Percentiles rank a stretch among this genome's conserved stretches.
Evolutionary conservation across 805 yeast species (phyloP).

Genomic region (Hanseniaspora thailandica): DNA sequence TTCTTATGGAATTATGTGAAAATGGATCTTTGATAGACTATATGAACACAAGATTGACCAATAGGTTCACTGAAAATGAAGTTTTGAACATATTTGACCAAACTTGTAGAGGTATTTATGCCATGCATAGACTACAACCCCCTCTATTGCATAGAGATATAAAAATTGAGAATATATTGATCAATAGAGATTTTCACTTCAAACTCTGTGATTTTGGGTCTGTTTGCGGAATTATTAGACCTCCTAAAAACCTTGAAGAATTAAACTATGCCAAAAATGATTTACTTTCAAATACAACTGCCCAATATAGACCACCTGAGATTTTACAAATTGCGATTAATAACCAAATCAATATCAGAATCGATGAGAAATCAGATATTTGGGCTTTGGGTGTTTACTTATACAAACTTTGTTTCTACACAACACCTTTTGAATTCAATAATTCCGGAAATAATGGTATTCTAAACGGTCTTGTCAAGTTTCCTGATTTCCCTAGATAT

Average conservation of each 20-base stretch:
- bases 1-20: slow-evolving; percentile 70
- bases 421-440: slow-evolving; percentile 62
- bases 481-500: slow-evolving; percentile 46
- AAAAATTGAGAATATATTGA: slow-evolving; percentile 68
- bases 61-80: slow-evolving; percentile 57
- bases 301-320: slow-evolving; percentile 76
- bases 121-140: slow-evolving; percentile 63
- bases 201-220: slow-evolving; percentile 79
- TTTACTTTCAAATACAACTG: slow-evolving; percentile 67
- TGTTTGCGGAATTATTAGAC: slow-evolving; percentile 51
- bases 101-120: slow-evolving; percentile 59
- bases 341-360: slow-evolving; percentile 37
- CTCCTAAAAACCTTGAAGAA: slow-evolving; percentile 53
- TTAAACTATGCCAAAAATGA: slow-evolving; percentile 51
- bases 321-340: slow-evolving; percentile 64
- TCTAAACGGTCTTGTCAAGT: slow-evolving; percentile 41
- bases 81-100: slow-evolving; percentile 58
- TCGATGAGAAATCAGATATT: slow-evolving; percentile 69
- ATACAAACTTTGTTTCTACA: slow-evolving; percentile 67
- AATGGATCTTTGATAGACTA: slow-evolving; percentile 66
- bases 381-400: slow-evolving; percentile 78
- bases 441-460: slow-evolving; percentile 52
- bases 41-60: slow-evolving; percentile 60
- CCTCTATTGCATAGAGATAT: slow-evolving; percentile 70
- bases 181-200: slow-evolving; percentile 45